Evolutionary conservation across 768 basidiomycete genomes (phyloP).

Genomic region (Pleurotus eryngii): DNA sequence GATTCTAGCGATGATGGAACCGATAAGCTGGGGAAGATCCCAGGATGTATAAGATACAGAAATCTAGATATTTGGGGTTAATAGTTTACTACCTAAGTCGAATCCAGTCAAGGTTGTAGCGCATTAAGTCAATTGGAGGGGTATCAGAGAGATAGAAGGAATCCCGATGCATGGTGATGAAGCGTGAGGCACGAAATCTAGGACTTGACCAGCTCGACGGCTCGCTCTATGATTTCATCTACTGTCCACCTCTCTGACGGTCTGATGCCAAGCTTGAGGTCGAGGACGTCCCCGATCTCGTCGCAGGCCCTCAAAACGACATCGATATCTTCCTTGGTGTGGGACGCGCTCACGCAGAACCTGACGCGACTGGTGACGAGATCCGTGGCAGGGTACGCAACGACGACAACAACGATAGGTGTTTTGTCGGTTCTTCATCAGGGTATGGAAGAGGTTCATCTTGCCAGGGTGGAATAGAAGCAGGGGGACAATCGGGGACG

Average conservation of each 20-base stretch:
- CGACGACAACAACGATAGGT: conserved; percentile 86
- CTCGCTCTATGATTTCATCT: conserved; percentile 66
- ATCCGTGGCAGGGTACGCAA: conserved; percentile 88
- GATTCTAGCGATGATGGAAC: too few relatives aligned
- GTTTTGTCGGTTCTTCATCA: conserved; percentile 80
- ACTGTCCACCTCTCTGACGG: conserved; percentile 69
- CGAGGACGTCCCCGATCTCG: conserved; percentile 86
- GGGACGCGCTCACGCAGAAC: conserved; percentile 92
- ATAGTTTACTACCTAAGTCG: too few relatives aligned
- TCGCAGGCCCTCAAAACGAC: conserved; percentile 80
- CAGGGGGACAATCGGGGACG: conserved; percentile 91
- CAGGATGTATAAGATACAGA: too few relatives aligned
- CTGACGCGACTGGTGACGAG: conserved; percentile 85
- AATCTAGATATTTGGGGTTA: too few relatives aligned
- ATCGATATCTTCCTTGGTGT: conserved; percentile 98
- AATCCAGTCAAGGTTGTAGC: too few relatives aligned
- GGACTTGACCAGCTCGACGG: conserved; percentile 69
- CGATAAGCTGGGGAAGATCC: too few relatives aligned
- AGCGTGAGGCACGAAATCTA: background rate
- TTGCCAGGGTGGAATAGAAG: conserved; percentile 92
- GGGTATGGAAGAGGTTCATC: conserved; percentile 85
- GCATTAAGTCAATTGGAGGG: too few relatives aligned
- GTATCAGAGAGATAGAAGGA: too few relatives aligned
- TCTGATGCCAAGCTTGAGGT: conserved; percentile 75
- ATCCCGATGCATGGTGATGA: too few relatives aligned